phyloP scores from a whole-genome alignment of 2,329 filamentous ascomycete species.

The Cylindrodendrum hubeiense region DNA sequence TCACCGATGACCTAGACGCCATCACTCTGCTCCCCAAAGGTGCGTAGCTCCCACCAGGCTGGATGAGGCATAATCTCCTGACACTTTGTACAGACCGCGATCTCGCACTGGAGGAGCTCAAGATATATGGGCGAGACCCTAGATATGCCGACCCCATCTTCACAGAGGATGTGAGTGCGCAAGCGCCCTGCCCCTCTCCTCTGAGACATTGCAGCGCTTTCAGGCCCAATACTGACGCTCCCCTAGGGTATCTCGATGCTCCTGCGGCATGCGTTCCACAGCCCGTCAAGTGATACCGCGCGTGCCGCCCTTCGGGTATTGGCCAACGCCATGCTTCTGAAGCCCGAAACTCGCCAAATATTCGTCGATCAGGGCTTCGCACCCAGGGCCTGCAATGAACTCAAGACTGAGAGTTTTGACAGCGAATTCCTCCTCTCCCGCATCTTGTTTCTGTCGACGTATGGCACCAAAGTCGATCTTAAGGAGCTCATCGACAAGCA shows the following conservation, averaged over 20 bases:
- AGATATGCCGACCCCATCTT: conserved; percentile 85
- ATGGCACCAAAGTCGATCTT: conserved; percentile 62
- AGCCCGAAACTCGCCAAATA: conserved; percentile 57
- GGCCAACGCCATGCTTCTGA: conserved; percentile 78
- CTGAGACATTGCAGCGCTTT: conserved; percentile 4
- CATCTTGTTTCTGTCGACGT: conserved; percentile 59
- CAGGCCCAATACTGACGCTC: conserved; percentile 23
- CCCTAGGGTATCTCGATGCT: conserved; percentile 80
- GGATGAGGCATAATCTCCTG: conserved; percentile 19
- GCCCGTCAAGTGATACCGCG: conserved; percentile 71
- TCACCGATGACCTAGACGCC: conserved; percentile 73
- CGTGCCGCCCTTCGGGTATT: conserved; percentile 85
- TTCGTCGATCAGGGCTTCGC: conserved; percentile 62
- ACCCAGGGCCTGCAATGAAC: conserved; percentile 74
- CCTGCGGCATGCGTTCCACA: conserved; percentile 79
- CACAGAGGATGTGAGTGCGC: conserved; percentile 73
- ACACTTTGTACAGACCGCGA: conserved; percentile 67
- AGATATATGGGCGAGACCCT: conserved; percentile 74
- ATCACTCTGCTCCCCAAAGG: conserved; percentile 69
- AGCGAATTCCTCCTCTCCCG: conserved; percentile 82
- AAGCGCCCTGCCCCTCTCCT: background rate
- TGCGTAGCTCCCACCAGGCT: conserved; percentile 46
- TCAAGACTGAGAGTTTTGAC: conserved; percentile 81
- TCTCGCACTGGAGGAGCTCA: conserved; percentile 75
- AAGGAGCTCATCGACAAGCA: conserved; percentile 60